Conservation (phyloP, 192 early-diverging fungal species). For the Podila epigama region DNA sequence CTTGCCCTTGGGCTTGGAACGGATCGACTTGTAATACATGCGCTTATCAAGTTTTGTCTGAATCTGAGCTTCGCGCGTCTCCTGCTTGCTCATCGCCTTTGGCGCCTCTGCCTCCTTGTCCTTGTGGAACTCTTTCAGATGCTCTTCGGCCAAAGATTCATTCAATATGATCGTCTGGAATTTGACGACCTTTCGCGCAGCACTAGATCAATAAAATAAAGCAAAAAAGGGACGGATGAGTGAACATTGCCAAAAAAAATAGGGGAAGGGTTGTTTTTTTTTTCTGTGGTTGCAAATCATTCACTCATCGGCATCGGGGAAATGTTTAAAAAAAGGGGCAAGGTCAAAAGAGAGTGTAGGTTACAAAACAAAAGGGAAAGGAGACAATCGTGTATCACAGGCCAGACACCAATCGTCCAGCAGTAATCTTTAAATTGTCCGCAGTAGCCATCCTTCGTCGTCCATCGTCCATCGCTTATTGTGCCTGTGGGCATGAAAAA, state of each 20-base stretch:
- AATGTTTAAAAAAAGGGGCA: too few relatives aligned
- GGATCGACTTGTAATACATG: conserved; percentile 42
- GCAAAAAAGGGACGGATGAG: neutral
- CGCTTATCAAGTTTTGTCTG: conserved; percentile 39
- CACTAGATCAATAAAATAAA: neutral
- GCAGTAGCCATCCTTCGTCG: neutral
- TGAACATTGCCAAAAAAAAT: neutral
- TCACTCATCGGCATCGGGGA: too few relatives aligned
- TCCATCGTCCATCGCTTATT: neutral
- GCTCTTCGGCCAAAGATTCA: conserved; percentile 21
- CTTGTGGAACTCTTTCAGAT: conserved; percentile 7
- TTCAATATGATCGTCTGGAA: conserved; percentile 41
- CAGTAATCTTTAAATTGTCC: neutral
- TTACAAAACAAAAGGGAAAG: too few relatives aligned
- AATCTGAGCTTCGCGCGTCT: conserved; percentile 19
- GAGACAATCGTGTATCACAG: too few relatives aligned
- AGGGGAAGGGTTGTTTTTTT: neutral
- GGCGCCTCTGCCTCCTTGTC: neutral
- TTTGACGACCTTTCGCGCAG: conserved; percentile 11
- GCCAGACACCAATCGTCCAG: neutral
- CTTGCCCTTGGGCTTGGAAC: conserved; percentile 46
- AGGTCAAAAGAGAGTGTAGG: too few relatives aligned
- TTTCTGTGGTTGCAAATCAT: too few relatives aligned
- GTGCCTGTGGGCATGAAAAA: neutral
- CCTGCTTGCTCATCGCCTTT: neutral